These are phyloP conservation scores for Pythium rishiriense DNA, from an alignment of 352 stramenopile genomes.

Conservation along the genomic window DNA sequence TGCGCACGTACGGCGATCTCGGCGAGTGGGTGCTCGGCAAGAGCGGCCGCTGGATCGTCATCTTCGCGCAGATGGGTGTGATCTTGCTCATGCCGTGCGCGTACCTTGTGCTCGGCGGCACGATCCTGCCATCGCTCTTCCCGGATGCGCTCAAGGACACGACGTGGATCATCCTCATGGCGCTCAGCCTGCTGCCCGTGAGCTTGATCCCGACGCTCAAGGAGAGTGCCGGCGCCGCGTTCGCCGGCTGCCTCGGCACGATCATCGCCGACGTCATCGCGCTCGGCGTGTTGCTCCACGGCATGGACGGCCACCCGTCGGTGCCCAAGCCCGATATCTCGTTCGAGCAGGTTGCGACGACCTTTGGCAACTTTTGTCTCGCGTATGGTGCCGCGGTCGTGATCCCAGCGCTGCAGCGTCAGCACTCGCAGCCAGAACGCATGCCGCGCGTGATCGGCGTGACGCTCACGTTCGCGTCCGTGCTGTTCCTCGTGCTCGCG, in stretches of 20 bases:
- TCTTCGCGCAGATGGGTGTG: constrained; percentile 54
- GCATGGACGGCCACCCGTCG: constrained; percentile 53
- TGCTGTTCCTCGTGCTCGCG: constrained; percentile 49
- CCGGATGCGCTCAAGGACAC: constrained; percentile 41
- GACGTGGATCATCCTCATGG: constrained; percentile 72
- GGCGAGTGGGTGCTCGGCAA: constrained; percentile 56
- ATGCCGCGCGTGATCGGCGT: constrained; percentile 64
- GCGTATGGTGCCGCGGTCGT: constrained; percentile 65
- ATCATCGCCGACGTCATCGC: constrained; percentile 61
- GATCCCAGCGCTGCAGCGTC: constrained; percentile 59
- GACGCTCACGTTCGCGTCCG: constrained; percentile 52
- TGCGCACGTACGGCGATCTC: constrained; percentile 65
- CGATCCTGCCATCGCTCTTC: constrained; percentile 52
- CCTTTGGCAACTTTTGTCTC: constrained; percentile 66
- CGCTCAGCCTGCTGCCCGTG: constrained; percentile 46
- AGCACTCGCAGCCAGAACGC: constrained; percentile 56
- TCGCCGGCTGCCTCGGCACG: constrained; percentile 57
- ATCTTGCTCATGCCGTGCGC: constrained; percentile 56
- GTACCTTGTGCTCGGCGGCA: constrained; percentile 61
- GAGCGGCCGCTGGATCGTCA: constrained; percentile 50
- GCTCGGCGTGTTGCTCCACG: constrained; percentile 46
- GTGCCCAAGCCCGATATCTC: constrained; percentile 43
- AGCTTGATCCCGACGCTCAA: constrained; percentile 63
- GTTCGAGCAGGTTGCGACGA: constrained; percentile 51
- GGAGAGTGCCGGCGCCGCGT: constrained; percentile 57